Conservation (phyloP, 805 yeast species). For the Candida hispaniensis region DNA sequence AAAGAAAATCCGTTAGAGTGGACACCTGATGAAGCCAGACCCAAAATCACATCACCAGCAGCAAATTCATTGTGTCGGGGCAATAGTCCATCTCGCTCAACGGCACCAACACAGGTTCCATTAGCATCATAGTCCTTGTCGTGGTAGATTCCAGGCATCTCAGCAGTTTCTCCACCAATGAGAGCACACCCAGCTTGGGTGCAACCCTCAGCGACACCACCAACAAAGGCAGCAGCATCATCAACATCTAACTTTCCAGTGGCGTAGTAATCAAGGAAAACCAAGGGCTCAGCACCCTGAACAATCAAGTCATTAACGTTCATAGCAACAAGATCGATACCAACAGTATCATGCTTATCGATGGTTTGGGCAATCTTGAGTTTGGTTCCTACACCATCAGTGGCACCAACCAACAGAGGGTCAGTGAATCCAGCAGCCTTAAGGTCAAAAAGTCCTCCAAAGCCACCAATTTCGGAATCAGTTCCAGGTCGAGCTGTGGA, state of each 20-base stretch:
- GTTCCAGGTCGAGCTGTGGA: constrained; percentile 94
- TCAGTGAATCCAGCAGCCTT: constrained; percentile 73
- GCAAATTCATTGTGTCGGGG: constrained; percentile 62
- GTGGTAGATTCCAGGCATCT: constrained; percentile 98
- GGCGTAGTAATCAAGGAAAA: constrained; percentile 94
- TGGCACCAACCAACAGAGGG: constrained; percentile 83
- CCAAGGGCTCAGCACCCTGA: constrained; percentile 97
- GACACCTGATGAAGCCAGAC: constrained; percentile 82
- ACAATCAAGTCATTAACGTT: constrained; percentile 95
- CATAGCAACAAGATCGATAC: constrained; percentile 98
- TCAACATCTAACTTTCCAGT: constrained; percentile 80
- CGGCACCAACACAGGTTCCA: constrained; percentile 98
- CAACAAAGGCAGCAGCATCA: constrained; percentile 78
- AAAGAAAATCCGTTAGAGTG: constrained; percentile 96
- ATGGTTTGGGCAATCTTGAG: constrained; percentile 86
- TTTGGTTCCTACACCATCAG: constrained; percentile 99
- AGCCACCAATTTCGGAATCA: constrained; percentile 96
- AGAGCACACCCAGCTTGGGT: constrained; percentile 90
- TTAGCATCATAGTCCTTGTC: constrained; percentile 95
- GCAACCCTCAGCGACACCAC: constrained; percentile 96
- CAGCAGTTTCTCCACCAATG: constrained; percentile 98
- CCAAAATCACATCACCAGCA: constrained; percentile 73
- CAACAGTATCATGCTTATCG: constrained; percentile 90
- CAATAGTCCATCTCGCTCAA: constrained; percentile 56
- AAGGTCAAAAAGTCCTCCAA: constrained; percentile 93